These are phyloP conservation scores for Cryptococcus sp. DNA, from an alignment of 1,284 basidiomycete genomes.

Conservation along the genomic window DNA sequence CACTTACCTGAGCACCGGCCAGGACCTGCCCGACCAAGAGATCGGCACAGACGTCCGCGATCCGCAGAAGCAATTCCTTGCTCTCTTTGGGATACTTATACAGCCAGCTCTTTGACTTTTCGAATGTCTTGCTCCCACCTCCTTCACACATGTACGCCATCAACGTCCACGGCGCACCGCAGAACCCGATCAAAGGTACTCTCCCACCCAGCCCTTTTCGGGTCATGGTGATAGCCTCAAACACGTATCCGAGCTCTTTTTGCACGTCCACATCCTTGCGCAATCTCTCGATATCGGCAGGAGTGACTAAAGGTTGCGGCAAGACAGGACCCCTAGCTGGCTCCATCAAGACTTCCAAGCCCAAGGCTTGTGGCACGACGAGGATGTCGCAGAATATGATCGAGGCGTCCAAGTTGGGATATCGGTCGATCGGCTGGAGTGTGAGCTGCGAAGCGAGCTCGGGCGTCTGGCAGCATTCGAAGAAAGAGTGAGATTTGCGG, in stretches of 20 bases:
- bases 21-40: slow-evolving; percentile 86
- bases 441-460: slow-evolving; percentile 82
- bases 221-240: slow-evolving; percentile 81
- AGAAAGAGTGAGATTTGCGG: slow-evolving; percentile 82
- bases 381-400: slow-evolving; percentile 98
- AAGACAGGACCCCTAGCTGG: slow-evolving; percentile 75
- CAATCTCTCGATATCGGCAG: slow-evolving; percentile 69
- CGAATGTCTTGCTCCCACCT: slow-evolving; percentile 81
- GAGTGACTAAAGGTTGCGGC: slow-evolving; percentile 75
- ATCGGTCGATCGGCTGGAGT: slow-evolving; percentile 86
- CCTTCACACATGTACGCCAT: slow-evolving; percentile 98
- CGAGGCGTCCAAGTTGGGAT: slow-evolving; percentile 79
- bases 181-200: slow-evolving; percentile 93
- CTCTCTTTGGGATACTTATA: slow-evolving; percentile 84
- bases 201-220: slow-evolving; percentile 74
- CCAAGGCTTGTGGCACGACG: slow-evolving; percentile 92
- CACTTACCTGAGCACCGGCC: slow-evolving; percentile 83
- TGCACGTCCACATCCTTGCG: slow-evolving; percentile 68
- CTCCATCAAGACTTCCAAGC: slow-evolving; percentile 91
- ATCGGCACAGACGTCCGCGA: slow-evolving; percentile 82
- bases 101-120: slow-evolving; percentile 87
- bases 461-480: slow-evolving; percentile 88
- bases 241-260: slow-evolving; percentile 84
- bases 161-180: slow-evolving; percentile 93
- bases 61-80: slow-evolving; percentile 69